phyloP scores from a whole-genome alignment of 441 rosid species.

The Corymbia citriodora region DNA sequence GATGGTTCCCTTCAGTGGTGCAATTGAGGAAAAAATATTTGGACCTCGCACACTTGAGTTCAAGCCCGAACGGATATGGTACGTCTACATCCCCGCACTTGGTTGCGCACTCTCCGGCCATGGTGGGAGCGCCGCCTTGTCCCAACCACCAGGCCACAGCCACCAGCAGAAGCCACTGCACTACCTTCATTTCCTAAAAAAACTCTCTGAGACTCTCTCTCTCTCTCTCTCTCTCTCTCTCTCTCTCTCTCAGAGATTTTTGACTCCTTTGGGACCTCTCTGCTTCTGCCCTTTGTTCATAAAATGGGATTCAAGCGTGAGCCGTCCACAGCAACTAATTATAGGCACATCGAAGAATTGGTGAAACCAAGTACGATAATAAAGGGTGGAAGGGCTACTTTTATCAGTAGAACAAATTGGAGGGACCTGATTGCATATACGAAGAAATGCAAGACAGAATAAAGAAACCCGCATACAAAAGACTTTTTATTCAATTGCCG shows the following conservation, averaged over 20 bases:
- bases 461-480: no score
- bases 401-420: no score
- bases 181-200: no score
- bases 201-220: no score
- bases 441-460: no score
- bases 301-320: not conserved
- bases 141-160: not conserved
- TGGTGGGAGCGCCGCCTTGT: accelerated
- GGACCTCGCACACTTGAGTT: not conserved
- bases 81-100: not conserved
- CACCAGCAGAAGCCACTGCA: not conserved
- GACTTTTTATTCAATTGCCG: not conserved
- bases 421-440: no score
- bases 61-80: not conserved
- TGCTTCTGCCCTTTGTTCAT: not conserved
- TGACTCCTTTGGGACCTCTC: not conserved
- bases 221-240: no score
- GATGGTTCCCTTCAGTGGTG: not conserved
- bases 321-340: not conserved
- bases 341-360: not conserved
- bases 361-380: not conserved
- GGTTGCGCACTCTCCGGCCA: not conserved
- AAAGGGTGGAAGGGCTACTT: not conserved
- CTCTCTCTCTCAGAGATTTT: no score
- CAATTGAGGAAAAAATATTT: not conserved